Conservation (phyloP, 441 rosid species). For the Viola pubescens region DNA sequence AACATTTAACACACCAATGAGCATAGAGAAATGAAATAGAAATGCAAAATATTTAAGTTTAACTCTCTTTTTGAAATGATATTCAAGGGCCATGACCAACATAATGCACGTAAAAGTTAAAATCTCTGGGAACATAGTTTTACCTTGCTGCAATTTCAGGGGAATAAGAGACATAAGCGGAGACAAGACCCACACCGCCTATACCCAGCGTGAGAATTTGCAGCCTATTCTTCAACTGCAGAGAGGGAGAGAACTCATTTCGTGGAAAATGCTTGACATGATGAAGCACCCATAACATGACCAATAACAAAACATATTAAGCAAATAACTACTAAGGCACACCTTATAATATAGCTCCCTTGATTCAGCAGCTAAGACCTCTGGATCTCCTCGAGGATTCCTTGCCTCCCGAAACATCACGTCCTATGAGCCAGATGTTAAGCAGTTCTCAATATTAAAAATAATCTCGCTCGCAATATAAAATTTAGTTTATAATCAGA, state of each 20-base stretch:
- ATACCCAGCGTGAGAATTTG: conserved; percentile 64
- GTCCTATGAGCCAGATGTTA: conserved; percentile 30
- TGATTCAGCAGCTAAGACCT: conserved; percentile 60
- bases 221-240: conserved; percentile 62
- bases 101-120: neutral
- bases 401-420: conserved; percentile 55
- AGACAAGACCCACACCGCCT: conserved; percentile 74
- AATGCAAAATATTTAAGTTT: too few relatives aligned
- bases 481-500: neutral
- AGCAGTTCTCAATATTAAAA: too few relatives aligned
- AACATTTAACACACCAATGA: too few relatives aligned
- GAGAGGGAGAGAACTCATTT: neutral
- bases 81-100: too few relatives aligned
- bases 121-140: conserved; percentile 13
- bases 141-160: conserved; percentile 83
- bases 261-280: too few relatives aligned
- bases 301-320: too few relatives aligned
- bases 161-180: conserved; percentile 68
- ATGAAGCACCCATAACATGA: too few relatives aligned
- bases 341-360: conserved; percentile 76
- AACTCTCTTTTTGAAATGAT: too few relatives aligned
- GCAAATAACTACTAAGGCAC: neutral
- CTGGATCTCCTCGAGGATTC: conserved; percentile 62
- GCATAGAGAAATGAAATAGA: too few relatives aligned
- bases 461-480: too few relatives aligned